Evolutionary conservation across 495 filamentous ascomycete genomes (phyloP).

Genomic region (Lophiostoma macrostomum): DNA sequence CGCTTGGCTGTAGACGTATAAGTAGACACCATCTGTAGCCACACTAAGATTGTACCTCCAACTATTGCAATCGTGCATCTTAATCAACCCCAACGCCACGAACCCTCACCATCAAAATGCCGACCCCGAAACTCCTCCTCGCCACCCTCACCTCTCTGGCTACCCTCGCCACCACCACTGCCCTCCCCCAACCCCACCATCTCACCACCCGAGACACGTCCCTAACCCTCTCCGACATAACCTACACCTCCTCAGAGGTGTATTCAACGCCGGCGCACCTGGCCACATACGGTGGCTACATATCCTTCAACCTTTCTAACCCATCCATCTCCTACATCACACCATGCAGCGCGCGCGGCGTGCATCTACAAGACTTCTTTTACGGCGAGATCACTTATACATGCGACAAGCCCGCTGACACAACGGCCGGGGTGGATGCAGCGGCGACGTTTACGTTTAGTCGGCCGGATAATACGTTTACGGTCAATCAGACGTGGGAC

Average conservation of each 20-base stretch:
- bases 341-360: not conserved
- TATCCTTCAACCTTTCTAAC: constrained; percentile 9
- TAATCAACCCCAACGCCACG: too few relatives aligned
- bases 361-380: constrained; percentile 8
- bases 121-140: not conserved
- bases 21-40: too few relatives aligned
- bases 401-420: not conserved
- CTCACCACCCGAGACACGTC: not conserved
- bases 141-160: not conserved
- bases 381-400: constrained; percentile 12
- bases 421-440: not conserved
- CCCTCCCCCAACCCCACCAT: not conserved
- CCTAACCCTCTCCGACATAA: constrained; percentile 5
- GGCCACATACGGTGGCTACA: constrained; percentile 8
- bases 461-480: constrained; percentile 3
- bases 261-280: constrained; percentile 18
- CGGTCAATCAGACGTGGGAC: constrained; percentile 16
- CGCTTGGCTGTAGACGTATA: too few relatives aligned
- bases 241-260: constrained; percentile 1
- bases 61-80: too few relatives aligned
- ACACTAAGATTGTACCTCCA: too few relatives aligned
- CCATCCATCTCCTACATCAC: not conserved
- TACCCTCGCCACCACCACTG: not conserved
- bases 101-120: not conserved
- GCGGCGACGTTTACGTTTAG: constrained; percentile 6